Base-by-base conservation (phyloP, 257 asterid genomes). In the Ajuga chamaepitys region DNA sequence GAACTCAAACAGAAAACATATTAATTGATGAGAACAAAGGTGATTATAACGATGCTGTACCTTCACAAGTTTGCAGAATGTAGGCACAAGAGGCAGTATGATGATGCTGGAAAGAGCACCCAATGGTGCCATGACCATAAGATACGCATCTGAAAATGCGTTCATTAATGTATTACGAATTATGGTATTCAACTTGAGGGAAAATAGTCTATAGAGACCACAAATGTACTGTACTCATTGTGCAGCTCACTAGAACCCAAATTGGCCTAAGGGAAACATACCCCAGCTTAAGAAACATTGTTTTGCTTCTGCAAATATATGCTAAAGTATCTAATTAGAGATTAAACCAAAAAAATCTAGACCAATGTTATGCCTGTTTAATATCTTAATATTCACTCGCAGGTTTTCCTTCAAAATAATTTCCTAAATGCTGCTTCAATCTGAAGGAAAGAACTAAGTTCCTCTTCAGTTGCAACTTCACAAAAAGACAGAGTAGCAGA, bases 91-190 rank as follows among this genome's bases (percentile, higher is more conserved):
- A 44, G 86, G 86, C 70, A 73, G 80, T 63, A 78, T 52, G 53
- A 73, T 32, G 40, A 75, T 57, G 78, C 79, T 81, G 53, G 81
- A 78, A 59, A 81, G 79, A 14, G 70, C 72, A 32, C 81, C 86
- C 75, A 81, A 50, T 47, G 86, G 86, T 56, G 83, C 83, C 76
- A 73, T 81, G 72, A 63, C 75, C 86, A 78, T 66, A 73, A 81
- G 78, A 66, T 66, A 70, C 52, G 82, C 82, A 81, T 81, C 84
- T 81, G 80, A 42, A 56, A 58, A 58, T 57, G 53, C 67, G 58
- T 8, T 40, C 60, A 24, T 24, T 4, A 50, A 47, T 6, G 45
- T n/a, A 58, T 40, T 37, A 37, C 9, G 32, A 58, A 24, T 45
- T 38, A 37, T 47, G 32, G 42, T 25, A 13, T 32, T 30, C 74